phyloP scores from a whole-genome alignment of 2,329 filamentous ascomycete genomes.

The Aspergillaceae sp. region DNA sequence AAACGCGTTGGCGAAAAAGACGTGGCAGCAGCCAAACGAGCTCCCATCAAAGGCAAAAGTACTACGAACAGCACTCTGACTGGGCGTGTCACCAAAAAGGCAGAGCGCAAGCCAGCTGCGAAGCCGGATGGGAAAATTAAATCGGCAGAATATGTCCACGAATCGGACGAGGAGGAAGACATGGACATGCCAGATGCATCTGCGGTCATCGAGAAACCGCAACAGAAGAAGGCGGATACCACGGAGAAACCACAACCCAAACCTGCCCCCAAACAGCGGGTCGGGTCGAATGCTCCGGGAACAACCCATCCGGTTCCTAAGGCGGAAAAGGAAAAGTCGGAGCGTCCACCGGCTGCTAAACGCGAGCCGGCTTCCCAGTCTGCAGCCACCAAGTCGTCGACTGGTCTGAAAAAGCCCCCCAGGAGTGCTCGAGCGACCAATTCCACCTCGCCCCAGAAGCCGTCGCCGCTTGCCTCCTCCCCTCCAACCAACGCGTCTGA shows the following conservation, averaged over 20 bases:
- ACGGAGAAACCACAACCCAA: conserved; percentile 12
- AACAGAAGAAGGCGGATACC: conserved; percentile 8
- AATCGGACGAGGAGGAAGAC: conserved; percentile 43
- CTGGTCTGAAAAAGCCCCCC: conserved; percentile 27
- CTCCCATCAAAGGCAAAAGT: conserved; percentile 36
- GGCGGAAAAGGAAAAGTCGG: conserved; percentile 11
- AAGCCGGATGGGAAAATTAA: conserved; percentile 42
- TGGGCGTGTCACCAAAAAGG: conserved; percentile 39
- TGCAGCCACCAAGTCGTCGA: neutral
- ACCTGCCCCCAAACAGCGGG: conserved; percentile 8
- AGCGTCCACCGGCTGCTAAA: conserved; percentile 11
- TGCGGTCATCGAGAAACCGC: conserved; percentile 11
- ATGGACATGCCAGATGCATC: conserved; percentile 33
- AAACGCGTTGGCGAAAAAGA: conserved; percentile 33
- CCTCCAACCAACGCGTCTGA: conserved; percentile 55
- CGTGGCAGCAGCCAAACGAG: conserved; percentile 36
- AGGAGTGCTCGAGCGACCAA: conserved; percentile 23
- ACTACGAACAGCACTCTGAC: conserved; percentile 42
- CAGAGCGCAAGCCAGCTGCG: conserved; percentile 29
- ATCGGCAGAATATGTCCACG: conserved; percentile 46
- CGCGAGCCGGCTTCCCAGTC: neutral
- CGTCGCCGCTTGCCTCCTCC: conserved; percentile 53
- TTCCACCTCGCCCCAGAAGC: conserved; percentile 48
- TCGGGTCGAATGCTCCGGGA: conserved; percentile 13
- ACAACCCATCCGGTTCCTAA: conserved; percentile 17